These are phyloP conservation scores for Sinapis alba DNA, from an alignment of 441 rosid species.

Conservation along the genomic window DNA sequence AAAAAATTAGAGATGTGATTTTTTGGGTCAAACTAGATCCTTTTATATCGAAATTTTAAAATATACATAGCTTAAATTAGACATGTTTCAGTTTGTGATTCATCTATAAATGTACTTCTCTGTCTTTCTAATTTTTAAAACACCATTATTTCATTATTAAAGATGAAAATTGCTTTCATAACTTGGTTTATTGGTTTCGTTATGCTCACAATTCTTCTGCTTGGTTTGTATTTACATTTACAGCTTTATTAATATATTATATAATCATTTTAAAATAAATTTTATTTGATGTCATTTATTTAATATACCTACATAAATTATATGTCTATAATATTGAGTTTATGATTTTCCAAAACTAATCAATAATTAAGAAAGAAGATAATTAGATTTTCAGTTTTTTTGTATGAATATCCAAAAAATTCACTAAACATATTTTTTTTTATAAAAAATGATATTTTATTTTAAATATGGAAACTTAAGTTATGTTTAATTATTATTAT, in stretches of 20 bases:
- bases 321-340: neutral
- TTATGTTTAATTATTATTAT: neutral
- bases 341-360: neutral
- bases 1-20: neutral
- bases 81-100: neutral
- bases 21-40: neutral
- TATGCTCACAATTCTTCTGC: neutral
- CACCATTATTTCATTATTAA: neutral
- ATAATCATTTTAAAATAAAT: neutral
- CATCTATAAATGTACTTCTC: neutral
- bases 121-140: neutral
- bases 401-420: neutral
- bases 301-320: neutral
- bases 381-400: neutral
- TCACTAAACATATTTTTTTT: neutral
- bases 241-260: neutral
- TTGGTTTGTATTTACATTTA: neutral
- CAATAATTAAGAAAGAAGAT: neutral
- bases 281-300: neutral
- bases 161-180: neutral
- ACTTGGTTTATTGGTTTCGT: neutral
- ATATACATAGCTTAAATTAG: neutral
- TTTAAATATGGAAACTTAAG: neutral
- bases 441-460: neutral
- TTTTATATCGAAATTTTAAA: neutral